Evolutionary conservation across 495 filamentous ascomycete genomes (phyloP), one percentile per base, ranked within the genome.

Genomic region (Pyronema omphalodes): DNA sequence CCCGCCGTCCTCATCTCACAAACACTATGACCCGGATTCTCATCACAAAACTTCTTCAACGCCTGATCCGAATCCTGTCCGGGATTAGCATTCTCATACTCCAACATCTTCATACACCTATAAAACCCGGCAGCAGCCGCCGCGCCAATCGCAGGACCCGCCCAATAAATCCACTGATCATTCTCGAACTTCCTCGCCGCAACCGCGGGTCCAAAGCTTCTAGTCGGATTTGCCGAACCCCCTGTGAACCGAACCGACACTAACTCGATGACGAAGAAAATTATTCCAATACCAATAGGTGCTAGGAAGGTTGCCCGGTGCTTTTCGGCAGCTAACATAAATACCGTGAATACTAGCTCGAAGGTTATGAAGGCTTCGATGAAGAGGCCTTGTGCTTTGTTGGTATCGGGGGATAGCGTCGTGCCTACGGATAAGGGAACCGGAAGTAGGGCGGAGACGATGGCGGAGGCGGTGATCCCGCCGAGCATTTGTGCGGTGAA

Each of bases 91-190:
- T 77, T 79, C 67, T 87, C 77, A 66, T 84, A 93, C 59, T 82
- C 76, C 44, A 89, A 71, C 2, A 71, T 60, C 58, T 83, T 79
- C 52, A 86, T 72, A 51, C 85, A 62, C 37, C 71, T 70, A 61
- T 83, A 88, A 60, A 88, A 81, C 4, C 70, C 76, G 0, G 72
- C 76, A 0, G 85, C 84, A 1, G 88, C 65, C 3, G 85, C 60
- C 0, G 80, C 72, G 0, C 84, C 83, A 6, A 84, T 67, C 9
- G 74, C 58, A 2, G 83, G 83, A 3, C 84, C 84, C 34, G 86
- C 68, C 74, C 72, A 80, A 64, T 82, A 81, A 44, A 82, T 83
- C 81, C 80, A 85, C 58, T 83, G 80, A 66, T 82, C 74, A 29
- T 67, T 56, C 0, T 76, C 71, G 65, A 93, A 93, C 14, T 57